Evolutionary conservation across 2,329 filamentous ascomycete species (phyloP), one percentile per base, ranked within the genome.

Genomic region (Apiospora marii): DNA sequence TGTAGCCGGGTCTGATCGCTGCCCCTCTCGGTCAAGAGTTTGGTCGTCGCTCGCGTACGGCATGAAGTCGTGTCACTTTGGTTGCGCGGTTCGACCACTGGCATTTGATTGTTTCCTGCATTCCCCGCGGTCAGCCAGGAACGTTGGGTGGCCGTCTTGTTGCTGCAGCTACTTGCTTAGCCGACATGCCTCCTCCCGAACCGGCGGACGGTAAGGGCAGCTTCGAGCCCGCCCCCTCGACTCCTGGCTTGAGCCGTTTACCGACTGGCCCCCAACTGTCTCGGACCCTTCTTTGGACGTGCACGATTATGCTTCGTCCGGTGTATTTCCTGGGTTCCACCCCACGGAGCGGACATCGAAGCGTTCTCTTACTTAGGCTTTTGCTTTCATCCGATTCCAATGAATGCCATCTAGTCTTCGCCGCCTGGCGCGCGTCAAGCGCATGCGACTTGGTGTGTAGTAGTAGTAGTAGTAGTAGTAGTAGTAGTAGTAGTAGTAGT

Each of bases 281-380:
- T 64, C 58, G 58, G 58, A 64, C 58, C 58, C 58, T 64, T 64
- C 34, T 64, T 64, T 41, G 58, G 58, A 64, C 58, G 58, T 64
- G 58, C 58, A 22, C 58, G 34, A 41, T 64, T 24, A n/a, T 64
- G 41, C 58, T 64, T 64, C 58, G 58, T 41, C 34, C 34, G 34
- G 58, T 64, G 30, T 37, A 34, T 64, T 61, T 34, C 41, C 13
- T 19, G 58, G 16, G 22, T 30, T 22, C 30, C 53, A 19, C 51
- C 27, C 51, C 16, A 7, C 16, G 30, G 58, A 64, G 34, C 34
- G 58, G 30, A 14, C 34, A 41, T 41, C 34, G 34, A 64, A 64
- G 41, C 58, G 58, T 64, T 37, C 58, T 14, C 5, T 7, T n/a
- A 22, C 27, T 41, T 41, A 41, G 58, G 41, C 58, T 41, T 61